These are phyloP conservation scores for Arbutus unedo DNA, from an alignment of 148 eudicot genomes.

Conservation along the genomic window DNA sequence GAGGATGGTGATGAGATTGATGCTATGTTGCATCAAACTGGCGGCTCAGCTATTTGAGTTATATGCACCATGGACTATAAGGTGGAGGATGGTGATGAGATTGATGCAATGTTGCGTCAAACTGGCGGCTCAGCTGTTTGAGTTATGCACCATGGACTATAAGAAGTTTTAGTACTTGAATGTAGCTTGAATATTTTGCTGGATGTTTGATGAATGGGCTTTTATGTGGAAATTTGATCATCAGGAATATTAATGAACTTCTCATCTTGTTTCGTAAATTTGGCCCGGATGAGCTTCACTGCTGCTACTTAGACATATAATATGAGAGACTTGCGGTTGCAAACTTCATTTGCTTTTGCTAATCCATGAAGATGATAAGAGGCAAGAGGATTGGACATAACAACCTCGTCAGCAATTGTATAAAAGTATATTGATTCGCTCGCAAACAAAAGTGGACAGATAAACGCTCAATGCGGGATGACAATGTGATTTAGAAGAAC, in stretches of 20 bases:
- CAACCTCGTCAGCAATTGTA: too few species aligned
- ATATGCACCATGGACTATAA: slow-evolving; percentile 11
- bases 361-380: too few species aligned
- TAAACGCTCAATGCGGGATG: too few species aligned
- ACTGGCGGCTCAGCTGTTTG: slow-evolving; percentile 45
- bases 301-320: too few species aligned
- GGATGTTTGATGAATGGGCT: slow-evolving; percentile 3
- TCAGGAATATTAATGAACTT: not conserved
- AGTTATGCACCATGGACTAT: not conserved
- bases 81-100: slow-evolving; percentile 70
- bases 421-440: too few species aligned
- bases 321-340: too few species aligned
- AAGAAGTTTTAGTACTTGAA: slow-evolving; percentile 4
- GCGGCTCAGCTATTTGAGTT: slow-evolving; percentile 32
- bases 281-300: not conserved
- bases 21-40: slow-evolving; percentile 68
- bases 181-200: not conserved
- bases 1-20: slow-evolving; percentile 71
- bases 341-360: too few species aligned
- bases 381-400: too few species aligned
- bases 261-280: slow-evolving; percentile 4
- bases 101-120: slow-evolving; percentile 67
- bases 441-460: too few species aligned
- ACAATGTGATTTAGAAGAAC: too few species aligned
- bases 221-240: not conserved